Evolutionary conservation across 495 filamentous ascomycete species (phyloP), one percentile per base, ranked within the genome.

Genomic region (Trichocladium antarcticum): DNA sequence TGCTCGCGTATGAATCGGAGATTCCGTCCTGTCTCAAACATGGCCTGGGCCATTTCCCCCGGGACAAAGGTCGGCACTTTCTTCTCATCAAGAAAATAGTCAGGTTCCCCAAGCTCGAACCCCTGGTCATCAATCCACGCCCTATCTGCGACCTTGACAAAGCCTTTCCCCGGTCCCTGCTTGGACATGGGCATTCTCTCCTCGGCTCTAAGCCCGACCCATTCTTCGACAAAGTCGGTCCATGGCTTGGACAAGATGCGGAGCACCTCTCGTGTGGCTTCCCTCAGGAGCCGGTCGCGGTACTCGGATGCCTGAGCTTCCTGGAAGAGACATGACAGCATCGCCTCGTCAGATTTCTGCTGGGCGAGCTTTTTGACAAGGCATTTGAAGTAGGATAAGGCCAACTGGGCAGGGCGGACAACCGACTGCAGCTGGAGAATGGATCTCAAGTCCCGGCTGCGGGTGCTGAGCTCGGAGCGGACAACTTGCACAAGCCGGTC

Each of bases 1-100:
- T 84, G 78, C 11, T 67, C 69, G 48, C 80, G 77, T 16, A 96
- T 67, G 45, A 93, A 77, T 21, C 84, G 75, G 40, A 95, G 64
- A 55, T 82, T 89, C 51, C 78, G 75, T 1, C 86, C 88, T 15
- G 77, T 84, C 57, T 97, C 88, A 45, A 85, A 89, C 14, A 89
- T 76, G 12, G 72, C 62, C 22, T 75, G 68, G 10, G 80, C 79
- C 53, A 82, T 73, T 19, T 87, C 85, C 27, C 63, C 56, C 0
- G 78, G 73, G 10, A 90, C 71, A 50, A 86, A 86, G 0, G 69
- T 77, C 9, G 83, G 87, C 61, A 85, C 74, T 50, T 73, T 74
- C 9, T 73, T 67, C 42, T 74, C 68, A 40, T 80, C 72, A 49
- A 84, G 76, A 20, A 71, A 68, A 49, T 77, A 87, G 38, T 83